Conservation (phyloP, 805 yeast genomes). For the Candida golubevii region DNA sequence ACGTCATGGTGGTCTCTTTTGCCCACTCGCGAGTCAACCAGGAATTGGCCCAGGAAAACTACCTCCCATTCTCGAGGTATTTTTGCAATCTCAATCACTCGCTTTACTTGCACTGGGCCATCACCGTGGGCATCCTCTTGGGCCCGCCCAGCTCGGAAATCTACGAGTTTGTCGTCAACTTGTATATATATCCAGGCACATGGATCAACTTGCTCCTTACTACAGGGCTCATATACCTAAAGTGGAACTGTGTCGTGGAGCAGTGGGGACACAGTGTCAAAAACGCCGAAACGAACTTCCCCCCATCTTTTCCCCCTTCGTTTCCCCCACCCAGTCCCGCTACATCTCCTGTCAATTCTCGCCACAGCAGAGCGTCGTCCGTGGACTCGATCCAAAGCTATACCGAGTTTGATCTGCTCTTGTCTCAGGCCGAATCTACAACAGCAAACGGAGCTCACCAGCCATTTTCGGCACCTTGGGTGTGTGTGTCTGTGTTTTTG, state of each 20-base stretch:
- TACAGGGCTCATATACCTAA: slow-evolving; percentile 47
- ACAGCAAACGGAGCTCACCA: neutral
- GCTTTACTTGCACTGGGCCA: slow-evolving; percentile 49
- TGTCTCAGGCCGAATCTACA: slow-evolving; percentile 3
- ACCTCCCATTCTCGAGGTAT: slow-evolving; percentile 47
- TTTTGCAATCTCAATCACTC: slow-evolving; percentile 45
- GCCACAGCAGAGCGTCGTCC: neutral
- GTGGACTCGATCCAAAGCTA: slow-evolving; percentile 12
- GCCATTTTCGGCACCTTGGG: slow-evolving; percentile 26
- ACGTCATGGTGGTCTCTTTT: slow-evolving; percentile 59
- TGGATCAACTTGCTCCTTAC: slow-evolving; percentile 53
- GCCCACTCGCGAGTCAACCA: slow-evolving; percentile 58
- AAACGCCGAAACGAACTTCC: neutral
- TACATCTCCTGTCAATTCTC: neutral
- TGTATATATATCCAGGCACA: slow-evolving; percentile 62
- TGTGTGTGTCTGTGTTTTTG: slow-evolving; percentile 36
- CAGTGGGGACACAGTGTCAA: slow-evolving; percentile 31
- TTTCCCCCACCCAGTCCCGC: neutral
- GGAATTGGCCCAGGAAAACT: slow-evolving; percentile 49
- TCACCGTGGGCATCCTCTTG: slow-evolving; percentile 50
- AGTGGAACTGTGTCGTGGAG: slow-evolving; percentile 33
- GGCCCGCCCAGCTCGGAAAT: slow-evolving; percentile 62
- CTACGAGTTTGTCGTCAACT: slow-evolving; percentile 58
- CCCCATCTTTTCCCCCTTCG: too few relatives aligned
- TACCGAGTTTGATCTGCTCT: slow-evolving; percentile 17